Base-by-base conservation (phyloP, 805 yeast species). In the Metahyphopichia silvanorum region DNA sequence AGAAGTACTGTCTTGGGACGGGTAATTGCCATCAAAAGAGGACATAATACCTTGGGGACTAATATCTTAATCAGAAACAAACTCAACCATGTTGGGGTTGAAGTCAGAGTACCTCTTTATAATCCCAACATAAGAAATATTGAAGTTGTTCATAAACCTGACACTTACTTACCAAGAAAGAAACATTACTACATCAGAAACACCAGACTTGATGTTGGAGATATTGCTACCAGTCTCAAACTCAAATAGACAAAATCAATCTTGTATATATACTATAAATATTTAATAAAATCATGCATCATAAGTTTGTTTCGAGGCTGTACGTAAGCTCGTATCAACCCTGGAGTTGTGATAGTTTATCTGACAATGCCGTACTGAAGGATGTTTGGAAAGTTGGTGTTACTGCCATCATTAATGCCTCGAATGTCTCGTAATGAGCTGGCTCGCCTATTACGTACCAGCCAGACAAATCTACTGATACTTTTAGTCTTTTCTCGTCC, bases 101-200 rank as follows among this genome's bases (percentile, higher is more conserved):
- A 91, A 52, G 64, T 82, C 41, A 71, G 91, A 40, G 76, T 88
- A 29, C 89, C 91, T 18, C 61, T 91, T 16, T 91, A 71, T 66
- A 83, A 82, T 40, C 96, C 97, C 6, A 68, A 77, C 34, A 71
- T 93, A 35, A 75, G 79, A 41, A 76, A 82, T 57, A 70, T 91
- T 33, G 97, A 89, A 60, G 58, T 88, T 24, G 59, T 91, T 40
- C 74, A 84, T 59, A 81, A 81, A 59, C 91, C 95, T 23, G 59
- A 64, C 42, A 76, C 74, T 51, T 80, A 86, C 60, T 77, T 83
- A 69, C 51, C 66, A 9, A 79, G 95, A 75, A 77, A 79, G 63
- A 91, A 86, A 70, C 91, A 87, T 49, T 89, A 82, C 71, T 93
- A 86, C 63, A 83, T 93, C 53, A 83, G 96, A 66, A 82, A 75